Evolutionary conservation across 768 basidiomycete genomes (phyloP).

Genomic region (Galerina marginata): DNA sequence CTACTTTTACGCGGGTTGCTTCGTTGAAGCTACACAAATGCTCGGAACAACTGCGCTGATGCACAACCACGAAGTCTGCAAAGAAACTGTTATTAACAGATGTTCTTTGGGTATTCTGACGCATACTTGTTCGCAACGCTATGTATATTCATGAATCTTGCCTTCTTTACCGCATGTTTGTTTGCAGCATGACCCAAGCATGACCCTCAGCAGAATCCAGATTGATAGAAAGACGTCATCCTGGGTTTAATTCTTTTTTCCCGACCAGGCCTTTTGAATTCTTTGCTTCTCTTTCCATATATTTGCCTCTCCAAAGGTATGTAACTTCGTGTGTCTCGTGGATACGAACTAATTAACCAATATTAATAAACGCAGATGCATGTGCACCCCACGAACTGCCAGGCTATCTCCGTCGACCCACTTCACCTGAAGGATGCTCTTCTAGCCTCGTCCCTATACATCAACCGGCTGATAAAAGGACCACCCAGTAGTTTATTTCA

Average conservation of each 20-base stretch:
- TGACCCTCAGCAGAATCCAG: background rate
- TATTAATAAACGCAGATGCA: background rate
- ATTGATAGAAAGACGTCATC: background rate
- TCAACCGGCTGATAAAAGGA: background rate
- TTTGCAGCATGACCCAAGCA: background rate
- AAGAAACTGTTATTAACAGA: too few relatives aligned
- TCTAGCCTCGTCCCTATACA: background rate
- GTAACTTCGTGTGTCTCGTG: background rate
- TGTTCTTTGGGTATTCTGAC: too few relatives aligned
- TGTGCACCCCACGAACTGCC: background rate
- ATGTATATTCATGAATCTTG: too few relatives aligned
- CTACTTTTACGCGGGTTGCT: too few relatives aligned
- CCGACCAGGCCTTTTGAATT: background rate
- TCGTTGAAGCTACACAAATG: too few relatives aligned
- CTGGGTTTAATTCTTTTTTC: background rate
- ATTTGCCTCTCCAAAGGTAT: background rate
- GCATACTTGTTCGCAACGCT: too few relatives aligned
- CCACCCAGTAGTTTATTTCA: background rate
- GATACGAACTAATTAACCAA: background rate
- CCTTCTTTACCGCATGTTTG: background rate
- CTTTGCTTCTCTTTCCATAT: background rate
- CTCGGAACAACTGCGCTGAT: too few relatives aligned
- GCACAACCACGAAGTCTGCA: too few relatives aligned
- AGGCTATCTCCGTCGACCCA: background rate
- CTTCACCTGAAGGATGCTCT: background rate